Evolutionary conservation across 331 rosid species (phyloP).

Genomic region (Malus hybrid): DNA sequence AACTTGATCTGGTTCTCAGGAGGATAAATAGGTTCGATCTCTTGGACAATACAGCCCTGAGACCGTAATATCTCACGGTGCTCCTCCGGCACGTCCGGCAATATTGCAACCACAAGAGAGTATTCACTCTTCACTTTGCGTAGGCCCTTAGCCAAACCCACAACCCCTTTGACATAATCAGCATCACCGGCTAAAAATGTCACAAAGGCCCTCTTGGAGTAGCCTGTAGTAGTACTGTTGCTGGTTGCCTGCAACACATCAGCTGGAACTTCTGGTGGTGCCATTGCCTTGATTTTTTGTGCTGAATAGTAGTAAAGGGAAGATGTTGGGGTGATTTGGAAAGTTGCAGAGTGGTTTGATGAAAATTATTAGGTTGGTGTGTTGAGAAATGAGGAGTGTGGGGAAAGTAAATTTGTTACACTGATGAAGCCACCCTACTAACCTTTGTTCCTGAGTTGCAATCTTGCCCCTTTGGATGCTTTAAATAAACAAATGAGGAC

Average conservation of each 20-base stretch:
- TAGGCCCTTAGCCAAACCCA: constrained; percentile 51
- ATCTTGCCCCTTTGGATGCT: neutral
- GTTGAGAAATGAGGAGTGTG: constrained; percentile 9
- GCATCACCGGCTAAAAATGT: constrained; percentile 60
- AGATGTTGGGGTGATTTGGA: no score
- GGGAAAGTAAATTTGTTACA: constrained; percentile 17
- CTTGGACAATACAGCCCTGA: constrained; percentile 44
- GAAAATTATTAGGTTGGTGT: neutral
- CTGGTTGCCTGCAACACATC: constrained; percentile 8
- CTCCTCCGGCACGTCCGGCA: constrained; percentile 57
- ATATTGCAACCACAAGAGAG: constrained; percentile 56
- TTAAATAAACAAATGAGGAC: constrained; percentile 27
- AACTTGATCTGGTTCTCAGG: constrained; percentile 44
- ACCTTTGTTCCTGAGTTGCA: constrained; percentile 19
- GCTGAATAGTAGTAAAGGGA: no score
- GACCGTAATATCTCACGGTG: constrained; percentile 44
- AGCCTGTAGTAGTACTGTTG: neutral
- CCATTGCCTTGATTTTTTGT: constrained; percentile 5
- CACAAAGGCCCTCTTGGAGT: constrained; percentile 37
- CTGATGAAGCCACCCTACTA: constrained; percentile 17
- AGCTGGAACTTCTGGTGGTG: constrained; percentile 20
- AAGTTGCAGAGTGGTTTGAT: no score
- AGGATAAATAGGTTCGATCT: constrained; percentile 55
- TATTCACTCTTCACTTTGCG: constrained; percentile 41
- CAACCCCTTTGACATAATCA: constrained; percentile 58